phyloP scores from a whole-genome alignment of 2,329 filamentous ascomycete genomes.

The Hypoxylon sp. region DNA sequence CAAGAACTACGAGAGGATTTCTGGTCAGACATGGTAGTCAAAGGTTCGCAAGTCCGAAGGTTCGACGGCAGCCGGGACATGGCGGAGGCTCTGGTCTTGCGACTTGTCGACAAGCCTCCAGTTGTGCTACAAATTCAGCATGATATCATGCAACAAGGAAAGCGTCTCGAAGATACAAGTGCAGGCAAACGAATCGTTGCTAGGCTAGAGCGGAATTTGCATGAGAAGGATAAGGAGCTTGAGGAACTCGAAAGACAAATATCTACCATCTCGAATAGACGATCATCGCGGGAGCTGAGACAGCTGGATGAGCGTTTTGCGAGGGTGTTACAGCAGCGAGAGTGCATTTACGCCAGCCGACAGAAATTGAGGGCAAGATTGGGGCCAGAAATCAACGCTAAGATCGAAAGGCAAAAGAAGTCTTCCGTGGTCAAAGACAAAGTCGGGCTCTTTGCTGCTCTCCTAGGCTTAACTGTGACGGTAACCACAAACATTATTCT shows the following conservation, averaged over 20 bases:
- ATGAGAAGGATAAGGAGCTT: conserved; percentile 7
- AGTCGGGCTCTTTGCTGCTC: not conserved
- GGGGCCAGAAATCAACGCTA: not conserved
- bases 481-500: not conserved
- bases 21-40: conserved; percentile 5
- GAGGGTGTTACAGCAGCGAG: not conserved
- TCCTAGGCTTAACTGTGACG: conserved; percentile 1
- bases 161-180: not conserved
- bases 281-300: not conserved
- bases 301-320: not conserved
- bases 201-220: not conserved
- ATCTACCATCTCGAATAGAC: not conserved
- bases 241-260: conserved; percentile 4
- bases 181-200: not conserved
- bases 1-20: not conserved
- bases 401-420: not conserved
- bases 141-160: conserved; percentile 6
- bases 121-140: conserved; percentile 2
- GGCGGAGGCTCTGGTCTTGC: conserved; percentile 6
- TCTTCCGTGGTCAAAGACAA: not conserved
- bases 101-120: not conserved
- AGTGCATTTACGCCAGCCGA: conserved; percentile 3
- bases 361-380: not conserved
- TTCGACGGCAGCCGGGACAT: conserved; percentile 1
- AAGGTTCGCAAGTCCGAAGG: conserved; percentile 8